A percentile compares a stretch with the other conserved stretches of the same genome.
Evolutionary conservation across 2,329 filamentous ascomycete species (phyloP).

Genomic region (Dactylellina haptotyla): DNA sequence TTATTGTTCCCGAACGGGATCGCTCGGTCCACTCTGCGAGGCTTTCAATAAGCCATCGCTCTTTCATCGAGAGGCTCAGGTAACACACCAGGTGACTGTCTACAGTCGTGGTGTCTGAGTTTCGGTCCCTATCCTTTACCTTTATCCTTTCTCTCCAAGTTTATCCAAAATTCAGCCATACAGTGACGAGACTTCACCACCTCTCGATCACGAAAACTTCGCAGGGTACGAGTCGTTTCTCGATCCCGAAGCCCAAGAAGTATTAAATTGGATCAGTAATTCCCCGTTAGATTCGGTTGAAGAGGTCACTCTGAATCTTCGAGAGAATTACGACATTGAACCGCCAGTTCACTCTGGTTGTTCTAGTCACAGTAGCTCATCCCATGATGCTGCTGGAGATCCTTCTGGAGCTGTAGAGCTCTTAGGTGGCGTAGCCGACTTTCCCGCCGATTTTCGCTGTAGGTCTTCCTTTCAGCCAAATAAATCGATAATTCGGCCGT

Average conservation of each 20-base stretch:
- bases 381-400: constrained; percentile 34
- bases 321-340: constrained; percentile 25
- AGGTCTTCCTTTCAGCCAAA: too few relatives aligned
- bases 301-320: constrained; percentile 29
- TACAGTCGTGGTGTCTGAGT: constrained; percentile 5
- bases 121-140: background rate
- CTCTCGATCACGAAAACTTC: background rate
- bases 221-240: background rate
- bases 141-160: too few relatives aligned
- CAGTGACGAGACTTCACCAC: too few relatives aligned
- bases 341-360: constrained; percentile 21
- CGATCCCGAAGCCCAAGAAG: background rate
- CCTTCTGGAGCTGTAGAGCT: background rate
- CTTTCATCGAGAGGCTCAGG: background rate
- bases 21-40: too few relatives aligned
- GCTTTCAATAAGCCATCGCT: too few relatives aligned
- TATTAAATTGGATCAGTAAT: constrained; percentile 25
- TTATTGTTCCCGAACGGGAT: too few relatives aligned
- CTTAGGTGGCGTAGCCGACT: background rate
- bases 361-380: constrained; percentile 34
- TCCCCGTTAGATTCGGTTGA: constrained; percentile 24
- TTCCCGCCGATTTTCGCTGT: constrained; percentile 34
- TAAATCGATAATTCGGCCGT: background rate
- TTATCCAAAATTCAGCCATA: too few relatives aligned
- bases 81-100: background rate